Conservation (phyloP, 345 rosid species). For the Rhodamnia rubescens region DNA sequence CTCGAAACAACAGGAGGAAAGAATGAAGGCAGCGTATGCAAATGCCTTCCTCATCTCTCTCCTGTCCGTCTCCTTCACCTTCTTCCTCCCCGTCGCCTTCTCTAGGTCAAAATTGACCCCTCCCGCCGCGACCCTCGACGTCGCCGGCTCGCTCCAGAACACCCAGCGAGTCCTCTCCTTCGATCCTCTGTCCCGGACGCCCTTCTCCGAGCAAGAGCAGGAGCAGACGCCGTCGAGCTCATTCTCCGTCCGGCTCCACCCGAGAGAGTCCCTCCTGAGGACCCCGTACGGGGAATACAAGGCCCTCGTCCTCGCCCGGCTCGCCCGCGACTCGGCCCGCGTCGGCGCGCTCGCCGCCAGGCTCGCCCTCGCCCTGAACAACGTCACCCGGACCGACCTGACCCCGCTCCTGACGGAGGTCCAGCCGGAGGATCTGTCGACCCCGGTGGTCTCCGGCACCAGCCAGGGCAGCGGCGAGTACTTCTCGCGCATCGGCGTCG, state of each 20-base stretch:
- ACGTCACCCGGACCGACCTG: conserved; percentile 37
- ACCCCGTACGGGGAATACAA: conserved; percentile 44
- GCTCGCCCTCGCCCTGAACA: conserved; percentile 33
- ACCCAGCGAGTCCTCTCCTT: conserved; percentile 7
- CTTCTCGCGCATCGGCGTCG: conserved; percentile 72
- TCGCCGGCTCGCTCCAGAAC: conserved; percentile 1
- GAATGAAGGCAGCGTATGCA: not conserved
- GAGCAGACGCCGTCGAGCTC: conserved; percentile 15
- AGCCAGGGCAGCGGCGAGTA: conserved; percentile 94
- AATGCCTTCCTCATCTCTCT: not conserved
- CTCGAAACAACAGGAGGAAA: not conserved
- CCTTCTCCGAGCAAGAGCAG: not conserved
- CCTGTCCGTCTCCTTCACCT: not conserved
- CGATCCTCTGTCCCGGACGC: not conserved
- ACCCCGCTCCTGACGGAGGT: conserved; percentile 22
- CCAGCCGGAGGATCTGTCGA: conserved; percentile 39
- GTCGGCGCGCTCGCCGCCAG: conserved; percentile 32
- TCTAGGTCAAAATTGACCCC: not conserved
- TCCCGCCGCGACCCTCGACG: conserved; percentile 1
- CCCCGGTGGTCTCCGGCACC: conserved; percentile 65
- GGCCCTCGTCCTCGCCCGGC: conserved; percentile 46
- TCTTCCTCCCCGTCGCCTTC: not conserved
- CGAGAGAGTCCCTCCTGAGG: conserved; percentile 43
- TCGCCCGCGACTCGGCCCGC: conserved; percentile 70
- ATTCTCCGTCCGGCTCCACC: conserved; percentile 37